Percentiles rank a stretch among this genome's conserved stretches.
Conservation (phyloP, 768 basidiomycete genomes). For the Russula foetens region DNA sequence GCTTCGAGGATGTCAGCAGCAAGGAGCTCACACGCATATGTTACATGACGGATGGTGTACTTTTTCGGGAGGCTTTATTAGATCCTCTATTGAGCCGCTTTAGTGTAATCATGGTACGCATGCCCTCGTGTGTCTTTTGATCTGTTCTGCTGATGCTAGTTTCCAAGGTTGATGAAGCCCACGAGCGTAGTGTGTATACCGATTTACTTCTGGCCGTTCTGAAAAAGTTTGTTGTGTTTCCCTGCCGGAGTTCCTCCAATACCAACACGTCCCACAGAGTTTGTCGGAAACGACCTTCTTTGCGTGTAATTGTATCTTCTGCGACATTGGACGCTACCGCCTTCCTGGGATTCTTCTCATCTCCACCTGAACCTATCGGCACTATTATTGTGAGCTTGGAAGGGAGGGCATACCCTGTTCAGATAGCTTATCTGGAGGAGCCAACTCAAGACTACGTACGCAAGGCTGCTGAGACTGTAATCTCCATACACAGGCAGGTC, state of each 20-base stretch:
- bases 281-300: slow-evolving; percentile 79
- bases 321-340: slow-evolving; percentile 91
- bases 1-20: slow-evolving; percentile 89
- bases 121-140: not conserved
- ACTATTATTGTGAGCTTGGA: slow-evolving; percentile 85
- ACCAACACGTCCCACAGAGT: slow-evolving; percentile 46
- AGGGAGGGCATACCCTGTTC: slow-evolving; percentile 92
- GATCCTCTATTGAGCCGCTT: slow-evolving; percentile 90
- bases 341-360: slow-evolving; percentile 84
- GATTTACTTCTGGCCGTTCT: slow-evolving; percentile 86
- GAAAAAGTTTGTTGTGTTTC: slow-evolving; percentile 59
- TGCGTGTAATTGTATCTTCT: slow-evolving; percentile 89
- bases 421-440: slow-evolving; percentile 79
- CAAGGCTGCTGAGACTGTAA: slow-evolving; percentile 74
- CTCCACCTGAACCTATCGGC: slow-evolving; percentile 51
- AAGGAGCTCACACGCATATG: slow-evolving; percentile 82
- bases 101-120: slow-evolving; percentile 86
- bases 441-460: slow-evolving; percentile 74
- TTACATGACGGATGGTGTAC: slow-evolving; percentile 98
- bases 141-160: not conserved
- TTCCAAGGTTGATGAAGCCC: slow-evolving; percentile 88
- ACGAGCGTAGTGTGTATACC: slow-evolving; percentile 93
- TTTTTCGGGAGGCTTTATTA: slow-evolving; percentile 87
- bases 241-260: not conserved
- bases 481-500: slow-evolving; percentile 78